A percentile compares a stretch with the other conserved stretches of the same genome.
phyloP scores from a whole-genome alignment of 31 red algal species.

The Porphyra umbilicalis region DNA sequence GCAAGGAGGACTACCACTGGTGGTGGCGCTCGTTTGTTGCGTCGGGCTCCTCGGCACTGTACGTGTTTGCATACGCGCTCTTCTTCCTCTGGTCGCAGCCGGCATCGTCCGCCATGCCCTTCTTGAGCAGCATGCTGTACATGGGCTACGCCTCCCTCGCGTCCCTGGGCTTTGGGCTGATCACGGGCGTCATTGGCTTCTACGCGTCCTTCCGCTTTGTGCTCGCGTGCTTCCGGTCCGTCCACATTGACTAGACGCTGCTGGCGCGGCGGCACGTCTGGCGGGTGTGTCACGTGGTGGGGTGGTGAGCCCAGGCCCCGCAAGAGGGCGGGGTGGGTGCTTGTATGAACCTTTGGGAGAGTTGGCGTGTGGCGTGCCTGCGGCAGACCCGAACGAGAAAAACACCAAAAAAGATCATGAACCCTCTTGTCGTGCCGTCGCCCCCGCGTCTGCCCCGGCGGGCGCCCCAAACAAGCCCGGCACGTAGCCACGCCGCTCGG shows the following conservation, averaged over 20 bases:
- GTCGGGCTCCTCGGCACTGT: slow-evolving; percentile 60
- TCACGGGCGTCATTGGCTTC: slow-evolving; percentile 74
- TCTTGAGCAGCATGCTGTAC: slow-evolving; percentile 71
- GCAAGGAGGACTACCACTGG: slow-evolving; percentile 87
- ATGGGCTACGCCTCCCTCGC: slow-evolving; percentile 70
- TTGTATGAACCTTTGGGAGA: background rate
- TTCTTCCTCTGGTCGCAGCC: slow-evolving; percentile 75
- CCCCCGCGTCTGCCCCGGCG: background rate
- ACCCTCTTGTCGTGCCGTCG: background rate
- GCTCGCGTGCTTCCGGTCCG: slow-evolving; percentile 61
- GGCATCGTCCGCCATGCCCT: slow-evolving; percentile 56
- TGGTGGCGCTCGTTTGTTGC: slow-evolving; percentile 83
- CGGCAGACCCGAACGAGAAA: background rate
- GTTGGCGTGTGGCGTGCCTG: background rate
- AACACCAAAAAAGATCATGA: background rate
- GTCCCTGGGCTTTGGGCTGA: slow-evolving; percentile 50
- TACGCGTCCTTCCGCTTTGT: slow-evolving; percentile 73
- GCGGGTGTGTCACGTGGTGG: no score
- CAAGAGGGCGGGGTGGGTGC: no score
- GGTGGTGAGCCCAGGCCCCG: no score
- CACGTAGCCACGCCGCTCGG: background rate
- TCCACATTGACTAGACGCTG: slow-evolving; percentile 77
- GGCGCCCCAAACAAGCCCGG: background rate
- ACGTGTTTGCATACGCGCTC: slow-evolving; percentile 88
- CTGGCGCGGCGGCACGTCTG: no score